These are phyloP conservation scores for Sisymbrium irio DNA, from an alignment of 345 rosid species.

Conservation along the genomic window DNA sequence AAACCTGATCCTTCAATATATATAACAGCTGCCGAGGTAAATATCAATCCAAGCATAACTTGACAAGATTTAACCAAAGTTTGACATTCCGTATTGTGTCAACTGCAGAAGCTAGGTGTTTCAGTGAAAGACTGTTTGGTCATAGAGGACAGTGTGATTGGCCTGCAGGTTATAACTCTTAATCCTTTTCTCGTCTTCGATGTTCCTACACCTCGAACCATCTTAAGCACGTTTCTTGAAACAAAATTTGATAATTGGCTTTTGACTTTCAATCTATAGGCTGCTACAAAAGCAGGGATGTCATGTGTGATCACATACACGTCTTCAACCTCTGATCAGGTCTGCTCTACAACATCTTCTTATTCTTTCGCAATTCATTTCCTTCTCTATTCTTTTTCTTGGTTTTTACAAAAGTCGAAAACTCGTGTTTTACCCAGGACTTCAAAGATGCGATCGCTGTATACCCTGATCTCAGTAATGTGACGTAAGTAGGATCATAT, in stretches of 20 bases:
- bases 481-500: constrained; percentile 44
- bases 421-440: constrained; percentile 47
- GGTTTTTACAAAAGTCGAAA: neutral
- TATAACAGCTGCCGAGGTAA: constrained; percentile 71
- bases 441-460: constrained; percentile 69
- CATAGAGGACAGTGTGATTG: constrained; percentile 94
- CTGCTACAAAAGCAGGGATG: constrained; percentile 90
- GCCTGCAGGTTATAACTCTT: constrained; percentile 50
- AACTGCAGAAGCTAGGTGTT: constrained; percentile 67
- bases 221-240: neutral
- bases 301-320: constrained; percentile 81
- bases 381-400: neutral
- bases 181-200: neutral
- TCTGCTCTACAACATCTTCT: constrained; percentile 21
- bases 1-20: constrained; percentile 93
- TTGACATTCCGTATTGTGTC: neutral
- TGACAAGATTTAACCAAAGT: neutral
- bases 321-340: constrained; percentile 89
- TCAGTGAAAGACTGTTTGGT: constrained; percentile 78
- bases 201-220: neutral
- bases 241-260: neutral
- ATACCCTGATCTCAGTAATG: constrained; percentile 76
- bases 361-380: neutral
- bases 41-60: neutral
- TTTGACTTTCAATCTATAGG: constrained; percentile 43